These are phyloP conservation scores for Aspergillus quadrilineatus DNA, from an alignment of 2,329 filamentous ascomycete species.

Conservation along the genomic window DNA sequence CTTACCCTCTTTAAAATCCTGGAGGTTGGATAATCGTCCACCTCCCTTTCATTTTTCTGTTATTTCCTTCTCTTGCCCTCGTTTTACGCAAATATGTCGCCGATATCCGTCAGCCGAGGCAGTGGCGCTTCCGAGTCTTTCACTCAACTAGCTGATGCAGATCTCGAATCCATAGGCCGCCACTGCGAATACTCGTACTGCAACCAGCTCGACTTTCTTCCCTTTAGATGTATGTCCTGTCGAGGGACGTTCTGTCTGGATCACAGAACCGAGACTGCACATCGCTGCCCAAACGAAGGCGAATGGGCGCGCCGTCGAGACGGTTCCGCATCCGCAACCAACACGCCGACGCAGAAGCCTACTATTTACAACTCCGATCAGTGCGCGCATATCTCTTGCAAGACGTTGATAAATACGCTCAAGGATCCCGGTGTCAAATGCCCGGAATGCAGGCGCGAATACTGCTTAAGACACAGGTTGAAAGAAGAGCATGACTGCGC, in stretches of 20 bases:
- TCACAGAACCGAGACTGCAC: conserved; percentile 81
- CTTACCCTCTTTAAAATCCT: background rate
- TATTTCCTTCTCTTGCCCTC: background rate
- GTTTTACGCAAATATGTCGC: conserved; percentile 23
- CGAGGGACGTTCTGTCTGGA: conserved; percentile 83
- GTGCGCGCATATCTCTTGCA: conserved; percentile 51
- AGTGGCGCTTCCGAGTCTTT: conserved; percentile 26
- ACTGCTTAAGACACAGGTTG: conserved; percentile 53
- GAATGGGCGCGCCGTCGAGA: conserved; percentile 58
- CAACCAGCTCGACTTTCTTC: conserved; percentile 92
- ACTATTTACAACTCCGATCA: conserved; percentile 56
- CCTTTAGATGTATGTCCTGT: conserved; percentile 91
- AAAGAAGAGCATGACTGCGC: conserved; percentile 77
- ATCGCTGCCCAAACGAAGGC: conserved; percentile 64
- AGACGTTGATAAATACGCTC: conserved; percentile 53
- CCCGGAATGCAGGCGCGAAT: conserved; percentile 49
- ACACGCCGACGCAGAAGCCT: conserved; percentile 46
- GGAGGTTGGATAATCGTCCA: background rate
- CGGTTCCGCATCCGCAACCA: conserved; percentile 26
- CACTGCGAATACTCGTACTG: conserved; percentile 93
- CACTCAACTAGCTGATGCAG: conserved; percentile 56
- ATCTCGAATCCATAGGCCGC: conserved; percentile 80
- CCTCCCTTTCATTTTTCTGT: background rate
- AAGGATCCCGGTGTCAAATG: conserved; percentile 53
- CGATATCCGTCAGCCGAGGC: conserved; percentile 27